A percentile compares a stretch with the other conserved stretches of the same genome.
These are phyloP conservation scores for Cylindrotheca closterium DNA, from an alignment of 108 stramenopile genomes.

Conservation along the genomic window DNA sequence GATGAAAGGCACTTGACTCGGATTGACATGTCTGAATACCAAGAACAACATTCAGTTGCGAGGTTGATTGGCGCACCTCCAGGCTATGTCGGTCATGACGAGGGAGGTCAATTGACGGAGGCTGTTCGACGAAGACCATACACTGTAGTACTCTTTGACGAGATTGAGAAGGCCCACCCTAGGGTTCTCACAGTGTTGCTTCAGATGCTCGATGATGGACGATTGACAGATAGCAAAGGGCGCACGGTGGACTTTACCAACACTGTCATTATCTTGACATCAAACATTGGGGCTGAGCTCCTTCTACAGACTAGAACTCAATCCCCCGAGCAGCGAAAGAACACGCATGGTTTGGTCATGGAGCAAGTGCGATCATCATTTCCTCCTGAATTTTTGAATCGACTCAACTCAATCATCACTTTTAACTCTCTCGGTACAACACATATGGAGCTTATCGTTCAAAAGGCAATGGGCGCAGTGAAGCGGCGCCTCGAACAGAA, in stretches of 20 bases:
- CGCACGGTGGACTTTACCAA: conserved; percentile 96
- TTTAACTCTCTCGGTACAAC: conserved; percentile 80
- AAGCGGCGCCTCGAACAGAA: conserved; percentile 58
- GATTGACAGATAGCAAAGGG: conserved; percentile 94
- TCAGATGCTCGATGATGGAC: conserved; percentile 95
- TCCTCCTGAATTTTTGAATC: conserved; percentile 94
- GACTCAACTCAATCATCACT: conserved; percentile 92
- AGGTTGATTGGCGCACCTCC: conserved; percentile 96
- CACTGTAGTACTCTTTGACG: conserved; percentile 93
- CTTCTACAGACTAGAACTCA: conserved; percentile 49
- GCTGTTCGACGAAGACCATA: conserved; percentile 94
- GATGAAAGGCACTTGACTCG: conserved; percentile 86
- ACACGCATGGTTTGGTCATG: conserved; percentile 71
- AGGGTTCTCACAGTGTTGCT: conserved; percentile 91
- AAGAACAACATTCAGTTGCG: conserved; percentile 87
- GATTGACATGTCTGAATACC: conserved; percentile 93
- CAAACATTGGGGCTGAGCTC: conserved; percentile 86
- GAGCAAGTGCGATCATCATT: conserved; percentile 72
- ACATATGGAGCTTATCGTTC: conserved; percentile 85
- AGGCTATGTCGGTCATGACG: conserved; percentile 91
- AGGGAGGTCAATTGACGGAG: conserved; percentile 97
- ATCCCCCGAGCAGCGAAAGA: conserved; percentile 26
- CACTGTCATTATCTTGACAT: conserved; percentile 92
- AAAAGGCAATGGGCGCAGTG: conserved; percentile 73
- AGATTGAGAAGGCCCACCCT: conserved; percentile 97